These are phyloP conservation scores for Persicaria tinctoria DNA, from an alignment of 148 eudicot genomes.

Conservation along the genomic window DNA sequence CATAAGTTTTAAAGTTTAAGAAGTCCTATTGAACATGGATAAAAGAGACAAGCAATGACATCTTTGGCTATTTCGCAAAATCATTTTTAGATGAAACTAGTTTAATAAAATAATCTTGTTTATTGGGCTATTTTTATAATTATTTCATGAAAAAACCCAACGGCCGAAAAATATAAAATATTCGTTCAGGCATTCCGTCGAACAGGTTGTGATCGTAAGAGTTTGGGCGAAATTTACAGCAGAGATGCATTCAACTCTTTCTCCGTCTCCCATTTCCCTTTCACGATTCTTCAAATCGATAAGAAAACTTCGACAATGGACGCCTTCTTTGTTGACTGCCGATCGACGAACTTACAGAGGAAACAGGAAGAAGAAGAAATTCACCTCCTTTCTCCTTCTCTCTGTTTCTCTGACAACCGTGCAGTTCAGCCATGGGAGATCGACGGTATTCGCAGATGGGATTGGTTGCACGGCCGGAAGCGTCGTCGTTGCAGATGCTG, in stretches of 20 bases:
- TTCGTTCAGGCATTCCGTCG: too few relatives aligned
- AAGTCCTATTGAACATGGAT: too few relatives aligned
- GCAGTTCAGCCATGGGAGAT: not conserved
- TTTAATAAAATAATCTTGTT: too few relatives aligned
- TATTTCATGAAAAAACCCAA: too few relatives aligned
- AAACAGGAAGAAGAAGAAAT: not conserved
- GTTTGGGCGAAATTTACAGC: not conserved
- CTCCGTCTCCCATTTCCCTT: not conserved
- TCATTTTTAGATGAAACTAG: too few relatives aligned
- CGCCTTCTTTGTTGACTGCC: slow-evolving; percentile 5
- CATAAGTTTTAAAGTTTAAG: too few relatives aligned
- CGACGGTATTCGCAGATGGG: slow-evolving; percentile 25
- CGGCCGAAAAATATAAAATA: too few relatives aligned
- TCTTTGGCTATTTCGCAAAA: too few relatives aligned
- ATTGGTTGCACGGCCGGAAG: slow-evolving; percentile 18
- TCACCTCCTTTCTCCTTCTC: not conserved
- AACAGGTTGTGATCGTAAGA: too few relatives aligned
- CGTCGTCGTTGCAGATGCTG: slow-evolving; percentile 35
- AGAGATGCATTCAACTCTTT: not conserved
- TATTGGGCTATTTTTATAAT: too few relatives aligned
- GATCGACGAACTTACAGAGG: not conserved
- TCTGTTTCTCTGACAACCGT: not conserved
- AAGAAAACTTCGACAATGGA: not conserved
- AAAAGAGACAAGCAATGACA: too few relatives aligned
- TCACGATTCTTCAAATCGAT: not conserved